Evolutionary conservation across 352 stramenopile species (phyloP).

Genomic region (Phytophthora tentaculata): DNA sequence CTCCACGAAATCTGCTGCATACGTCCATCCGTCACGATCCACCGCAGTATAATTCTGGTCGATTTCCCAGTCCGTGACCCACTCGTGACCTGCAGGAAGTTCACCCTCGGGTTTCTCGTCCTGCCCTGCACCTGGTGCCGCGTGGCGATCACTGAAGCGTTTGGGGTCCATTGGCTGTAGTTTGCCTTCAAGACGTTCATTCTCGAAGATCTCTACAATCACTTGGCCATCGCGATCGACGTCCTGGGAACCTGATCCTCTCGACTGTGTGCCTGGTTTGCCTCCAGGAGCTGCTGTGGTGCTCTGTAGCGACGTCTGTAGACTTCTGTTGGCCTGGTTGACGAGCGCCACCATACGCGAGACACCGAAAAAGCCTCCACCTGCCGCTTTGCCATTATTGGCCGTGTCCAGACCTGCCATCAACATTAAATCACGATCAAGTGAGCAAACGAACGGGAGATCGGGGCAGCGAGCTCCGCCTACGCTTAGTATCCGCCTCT

Average conservation of each 20-base stretch:
- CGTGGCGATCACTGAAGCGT: constrained; percentile 69
- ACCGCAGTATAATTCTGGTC: constrained; percentile 83
- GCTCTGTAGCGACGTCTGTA: constrained; percentile 76
- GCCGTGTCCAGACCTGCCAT: constrained; percentile 39
- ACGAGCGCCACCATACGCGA: constrained; percentile 73
- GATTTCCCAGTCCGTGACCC: constrained; percentile 85
- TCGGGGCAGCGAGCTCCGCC: not conserved
- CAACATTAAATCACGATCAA: constrained; percentile 8
- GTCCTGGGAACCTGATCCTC: constrained; percentile 60
- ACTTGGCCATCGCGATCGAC: constrained; percentile 74
- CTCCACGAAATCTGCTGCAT: constrained; percentile 82
- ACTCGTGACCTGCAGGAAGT: constrained; percentile 76
- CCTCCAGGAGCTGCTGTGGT: constrained; percentile 33
- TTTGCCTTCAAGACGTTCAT: constrained; percentile 85
- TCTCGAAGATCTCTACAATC: constrained; percentile 86
- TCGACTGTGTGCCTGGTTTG: constrained; percentile 38
- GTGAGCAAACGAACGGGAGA: not conserved
- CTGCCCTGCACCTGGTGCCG: constrained; percentile 55
- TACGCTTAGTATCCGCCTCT: constrained; percentile 69
- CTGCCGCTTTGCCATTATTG: constrained; percentile 43
- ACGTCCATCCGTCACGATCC: constrained; percentile 86
- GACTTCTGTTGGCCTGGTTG: constrained; percentile 70
- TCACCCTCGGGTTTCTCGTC: constrained; percentile 74
- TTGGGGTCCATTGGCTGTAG: constrained; percentile 75
- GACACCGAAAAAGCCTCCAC: constrained; percentile 73